Percentiles rank a stretch among this genome's conserved stretches.
phyloP scores from a whole-genome alignment of 495 filamentous ascomycete species.

The Hamigera avellanea region DNA sequence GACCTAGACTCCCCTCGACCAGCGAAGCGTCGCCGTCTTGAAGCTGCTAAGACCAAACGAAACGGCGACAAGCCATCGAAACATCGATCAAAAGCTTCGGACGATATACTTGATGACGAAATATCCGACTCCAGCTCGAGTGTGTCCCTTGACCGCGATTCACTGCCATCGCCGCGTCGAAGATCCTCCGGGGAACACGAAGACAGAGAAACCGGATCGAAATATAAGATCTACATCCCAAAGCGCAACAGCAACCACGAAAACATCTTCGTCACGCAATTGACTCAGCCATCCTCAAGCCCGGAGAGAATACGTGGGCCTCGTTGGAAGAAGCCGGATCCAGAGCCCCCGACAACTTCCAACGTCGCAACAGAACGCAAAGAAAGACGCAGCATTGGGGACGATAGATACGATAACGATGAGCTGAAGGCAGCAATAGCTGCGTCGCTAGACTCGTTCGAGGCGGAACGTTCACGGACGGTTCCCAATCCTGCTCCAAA shows the following conservation, averaged over 20 bases:
- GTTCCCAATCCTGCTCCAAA: neutral
- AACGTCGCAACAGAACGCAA: neutral
- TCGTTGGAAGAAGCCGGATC: slow-evolving; percentile 38
- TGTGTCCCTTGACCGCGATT: slow-evolving; percentile 15
- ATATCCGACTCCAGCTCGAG: slow-evolving; percentile 11
- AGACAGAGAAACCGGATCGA: slow-evolving; percentile 18
- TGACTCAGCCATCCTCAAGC: slow-evolving; percentile 38
- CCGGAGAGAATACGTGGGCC: slow-evolving; percentile 41
- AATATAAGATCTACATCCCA: slow-evolving; percentile 33
- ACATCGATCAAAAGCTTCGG: slow-evolving; percentile 1
- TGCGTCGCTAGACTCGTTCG: slow-evolving; percentile 29
- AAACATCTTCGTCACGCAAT: slow-evolving; percentile 43
- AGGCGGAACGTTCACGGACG: slow-evolving; percentile 18
- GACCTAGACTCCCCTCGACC: slow-evolving; percentile 13
- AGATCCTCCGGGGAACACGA: slow-evolving; percentile 9
- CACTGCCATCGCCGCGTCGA: slow-evolving; percentile 7
- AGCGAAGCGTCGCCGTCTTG: slow-evolving; percentile 26
- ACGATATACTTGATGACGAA: slow-evolving; percentile 6
- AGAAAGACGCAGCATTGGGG: neutral
- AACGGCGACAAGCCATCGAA: neutral
- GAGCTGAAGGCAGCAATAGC: slow-evolving; percentile 28
- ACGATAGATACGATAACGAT: slow-evolving; percentile 13
- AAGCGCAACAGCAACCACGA: slow-evolving; percentile 30
- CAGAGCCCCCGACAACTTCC: slow-evolving; percentile 7
- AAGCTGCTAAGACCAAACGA: slow-evolving; percentile 3